Conservation (phyloP, 331 rosid species). For the Quercus phellos region DNA sequence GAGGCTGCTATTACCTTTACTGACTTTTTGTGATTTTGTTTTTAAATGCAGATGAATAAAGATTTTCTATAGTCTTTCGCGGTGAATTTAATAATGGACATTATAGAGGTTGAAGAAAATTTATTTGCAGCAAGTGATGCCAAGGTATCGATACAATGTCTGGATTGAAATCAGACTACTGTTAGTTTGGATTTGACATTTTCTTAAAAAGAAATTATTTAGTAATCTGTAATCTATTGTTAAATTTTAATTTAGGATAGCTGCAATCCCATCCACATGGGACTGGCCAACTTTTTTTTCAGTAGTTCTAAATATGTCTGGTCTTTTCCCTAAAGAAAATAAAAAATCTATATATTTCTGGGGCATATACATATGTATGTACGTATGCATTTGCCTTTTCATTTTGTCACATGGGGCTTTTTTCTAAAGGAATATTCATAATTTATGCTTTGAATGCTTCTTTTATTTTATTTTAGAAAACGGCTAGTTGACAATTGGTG, state of each 20-base stretch:
- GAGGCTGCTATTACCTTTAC: neutral
- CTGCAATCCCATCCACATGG: neutral
- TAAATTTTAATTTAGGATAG: neutral
- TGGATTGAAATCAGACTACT: neutral
- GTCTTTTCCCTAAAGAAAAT: no score
- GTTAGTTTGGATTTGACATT: neutral
- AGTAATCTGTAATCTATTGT: neutral
- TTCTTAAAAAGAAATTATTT: neutral
- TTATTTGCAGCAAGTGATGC: constrained; percentile 89
- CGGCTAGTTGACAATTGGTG: neutral
- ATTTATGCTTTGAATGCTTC: neutral
- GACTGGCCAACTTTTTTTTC: neutral
- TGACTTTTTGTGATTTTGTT: constrained; percentile 15
- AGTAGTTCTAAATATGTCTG: neutral
- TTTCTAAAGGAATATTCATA: neutral
- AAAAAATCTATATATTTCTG: no score
- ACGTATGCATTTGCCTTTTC: constrained; percentile 7
- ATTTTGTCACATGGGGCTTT: neutral
- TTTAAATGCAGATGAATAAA: constrained; percentile 37
- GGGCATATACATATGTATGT: no score
- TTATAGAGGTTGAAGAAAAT: constrained; percentile 71
- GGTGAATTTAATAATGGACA: constrained; percentile 60
- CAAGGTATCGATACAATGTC: constrained; percentile 45
- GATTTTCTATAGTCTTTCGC: constrained; percentile 23
- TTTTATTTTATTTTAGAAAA: neutral